Conservation (phyloP, 257 asterid species). For the Lycium barbarum region DNA sequence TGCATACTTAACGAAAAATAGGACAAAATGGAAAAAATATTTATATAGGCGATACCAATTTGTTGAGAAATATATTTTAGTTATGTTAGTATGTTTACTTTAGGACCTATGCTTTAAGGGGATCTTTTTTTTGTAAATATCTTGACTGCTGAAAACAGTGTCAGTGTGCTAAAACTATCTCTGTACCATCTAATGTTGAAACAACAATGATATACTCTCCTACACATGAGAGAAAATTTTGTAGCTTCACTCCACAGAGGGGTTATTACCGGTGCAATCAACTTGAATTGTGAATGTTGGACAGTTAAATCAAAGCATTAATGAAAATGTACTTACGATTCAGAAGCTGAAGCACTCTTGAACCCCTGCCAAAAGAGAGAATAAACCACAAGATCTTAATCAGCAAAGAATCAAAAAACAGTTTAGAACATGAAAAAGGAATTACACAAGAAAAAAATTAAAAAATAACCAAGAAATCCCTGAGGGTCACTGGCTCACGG, state of each 20-base stretch:
- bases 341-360: constrained; percentile 86
- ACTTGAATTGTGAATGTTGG: constrained; percentile 1
- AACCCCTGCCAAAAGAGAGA: constrained; percentile 66
- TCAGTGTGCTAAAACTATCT: too few species aligned
- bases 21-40: background rate
- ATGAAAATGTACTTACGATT: constrained; percentile 62
- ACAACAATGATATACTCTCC: constrained; percentile 6
- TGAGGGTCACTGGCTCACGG: background rate
- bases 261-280: background rate
- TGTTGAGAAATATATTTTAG: background rate
- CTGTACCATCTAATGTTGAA: constrained; percentile 21
- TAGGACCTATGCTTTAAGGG: background rate
- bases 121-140: background rate
- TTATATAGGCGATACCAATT: background rate
- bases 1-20: background rate
- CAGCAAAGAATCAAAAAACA: constrained; percentile 11
- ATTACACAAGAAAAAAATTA: background rate
- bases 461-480: background rate
- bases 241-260: background rate
- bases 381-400: constrained; percentile 24
- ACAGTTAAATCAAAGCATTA: constrained; percentile 34
- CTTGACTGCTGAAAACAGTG: too few species aligned
- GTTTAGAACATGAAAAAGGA: background rate
- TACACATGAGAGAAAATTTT: background rate
- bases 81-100: background rate